Evolutionary conservation across 2,329 filamentous ascomycete species (phyloP).

Genomic region (Alternaria incomplexa): DNA sequence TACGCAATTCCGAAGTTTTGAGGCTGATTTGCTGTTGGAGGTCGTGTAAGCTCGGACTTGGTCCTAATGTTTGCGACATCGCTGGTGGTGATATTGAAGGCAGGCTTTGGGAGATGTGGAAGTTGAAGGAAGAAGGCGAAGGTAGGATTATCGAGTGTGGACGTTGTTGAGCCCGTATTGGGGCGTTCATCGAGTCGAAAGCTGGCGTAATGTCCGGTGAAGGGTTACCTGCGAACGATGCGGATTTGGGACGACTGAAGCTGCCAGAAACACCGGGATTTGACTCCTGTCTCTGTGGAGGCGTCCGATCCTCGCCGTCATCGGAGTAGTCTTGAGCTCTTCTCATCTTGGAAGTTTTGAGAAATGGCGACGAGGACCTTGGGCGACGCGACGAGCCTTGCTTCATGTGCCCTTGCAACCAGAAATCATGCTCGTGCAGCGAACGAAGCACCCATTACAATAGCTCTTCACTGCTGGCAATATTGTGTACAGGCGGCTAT

Average conservation of each 20-base stretch:
- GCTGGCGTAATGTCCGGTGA: conserved; percentile 48
- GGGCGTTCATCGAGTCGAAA: conserved; percentile 51
- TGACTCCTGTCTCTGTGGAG: conserved; percentile 21
- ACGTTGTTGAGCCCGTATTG: conserved; percentile 33
- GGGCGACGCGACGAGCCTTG: conserved; percentile 15
- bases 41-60: conserved; percentile 52
- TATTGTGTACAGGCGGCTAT: conserved; percentile 22
- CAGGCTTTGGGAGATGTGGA: conserved; percentile 23
- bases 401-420: conserved; percentile 23
- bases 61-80: conserved; percentile 37
- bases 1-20: conserved; percentile 60
- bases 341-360: conserved; percentile 27
- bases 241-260: conserved; percentile 16
- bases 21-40: conserved; percentile 62
- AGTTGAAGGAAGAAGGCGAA: conserved; percentile 40
- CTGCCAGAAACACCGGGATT: conserved; percentile 18
- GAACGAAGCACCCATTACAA: conserved; percentile 33
- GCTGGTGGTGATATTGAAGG: conserved; percentile 36
- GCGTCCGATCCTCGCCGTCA: conserved; percentile 29
- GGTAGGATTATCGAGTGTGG: conserved; percentile 32
- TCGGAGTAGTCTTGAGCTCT: conserved; percentile 31
- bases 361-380: conserved; percentile 15
- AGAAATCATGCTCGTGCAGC: conserved; percentile 30
- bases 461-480: conserved; percentile 17
- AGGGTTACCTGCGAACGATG: conserved; percentile 18